These are phyloP conservation scores for Pseudogymnoascus sp. DNA, from an alignment of 2,329 filamentous ascomycete genomes.

Conservation along the genomic window DNA sequence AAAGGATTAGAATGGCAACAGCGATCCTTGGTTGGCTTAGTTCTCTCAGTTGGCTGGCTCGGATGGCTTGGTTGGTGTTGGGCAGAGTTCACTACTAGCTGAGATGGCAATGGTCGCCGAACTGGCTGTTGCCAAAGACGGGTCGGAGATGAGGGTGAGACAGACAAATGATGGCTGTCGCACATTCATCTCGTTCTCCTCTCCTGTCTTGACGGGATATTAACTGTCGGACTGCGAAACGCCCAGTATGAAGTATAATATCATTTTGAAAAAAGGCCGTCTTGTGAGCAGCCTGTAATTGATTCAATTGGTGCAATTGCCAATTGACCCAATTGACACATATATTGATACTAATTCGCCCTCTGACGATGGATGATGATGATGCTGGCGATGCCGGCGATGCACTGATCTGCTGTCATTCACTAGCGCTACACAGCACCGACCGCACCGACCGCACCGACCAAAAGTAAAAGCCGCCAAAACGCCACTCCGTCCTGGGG, in stretches of 20 bases:
- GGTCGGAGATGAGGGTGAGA: slow-evolving; percentile 4
- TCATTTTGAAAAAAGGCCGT: neutral
- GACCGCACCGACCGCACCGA: neutral
- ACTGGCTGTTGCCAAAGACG: neutral
- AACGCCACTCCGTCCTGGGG: neutral
- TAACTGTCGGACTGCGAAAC: neutral
- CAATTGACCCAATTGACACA: neutral
- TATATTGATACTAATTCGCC: neutral
- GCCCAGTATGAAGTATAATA: neutral
- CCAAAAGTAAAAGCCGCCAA: neutral
- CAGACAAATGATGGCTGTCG: neutral
- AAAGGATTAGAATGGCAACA: neutral
- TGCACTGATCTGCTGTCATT: slow-evolving; percentile 1
- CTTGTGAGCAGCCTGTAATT: neutral
- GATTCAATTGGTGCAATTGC: neutral
- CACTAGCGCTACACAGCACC: neutral
- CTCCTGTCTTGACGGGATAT: neutral
- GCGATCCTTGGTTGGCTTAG: neutral
- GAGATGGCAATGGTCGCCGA: neutral
- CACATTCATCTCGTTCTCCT: neutral
- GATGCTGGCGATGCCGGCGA: neutral
- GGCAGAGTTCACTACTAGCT: neutral
- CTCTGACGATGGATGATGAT: neutral
- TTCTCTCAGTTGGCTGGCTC: neutral
- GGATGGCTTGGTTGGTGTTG: neutral